A percentile compares a stretch with the other conserved stretches of the same genome.
Evolutionary conservation across 164 flowering plant species (phyloP).

Genomic region (Pachysandra terminalis): DNA sequence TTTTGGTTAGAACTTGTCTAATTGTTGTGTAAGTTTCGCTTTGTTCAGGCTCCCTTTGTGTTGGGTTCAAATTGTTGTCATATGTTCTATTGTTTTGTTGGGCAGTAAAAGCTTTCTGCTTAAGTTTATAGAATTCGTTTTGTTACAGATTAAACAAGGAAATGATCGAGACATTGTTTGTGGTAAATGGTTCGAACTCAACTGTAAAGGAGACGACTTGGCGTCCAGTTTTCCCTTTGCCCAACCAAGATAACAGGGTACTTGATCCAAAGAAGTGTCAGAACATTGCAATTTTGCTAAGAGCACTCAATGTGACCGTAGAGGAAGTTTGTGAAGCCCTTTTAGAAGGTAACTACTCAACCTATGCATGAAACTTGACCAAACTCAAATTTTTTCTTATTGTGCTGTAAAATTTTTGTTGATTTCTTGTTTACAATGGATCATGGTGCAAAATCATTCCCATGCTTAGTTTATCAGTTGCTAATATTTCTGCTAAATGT

Average conservation of each 20-base stretch:
- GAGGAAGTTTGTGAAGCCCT: conserved; percentile 95
- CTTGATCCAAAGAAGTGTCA: conserved; percentile 93
- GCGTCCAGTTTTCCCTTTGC: conserved; percentile 36
- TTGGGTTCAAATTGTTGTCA: background rate
- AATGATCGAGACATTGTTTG: conserved; percentile 68
- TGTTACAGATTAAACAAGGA: conserved; percentile 82
- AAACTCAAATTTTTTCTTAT: background rate
- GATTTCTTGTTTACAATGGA: too few relatives aligned
- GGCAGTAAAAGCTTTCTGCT: background rate
- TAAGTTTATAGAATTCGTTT: conserved; percentile 11
- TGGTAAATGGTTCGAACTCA: conserved; percentile 32
- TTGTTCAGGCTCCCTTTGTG: too few relatives aligned
- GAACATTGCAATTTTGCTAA: conserved; percentile 73
- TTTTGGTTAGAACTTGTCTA: background rate
- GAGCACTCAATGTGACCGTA: conserved; percentile 82
- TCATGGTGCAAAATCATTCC: too few relatives aligned
- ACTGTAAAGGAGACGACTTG: conserved; percentile 43
- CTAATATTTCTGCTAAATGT: too few relatives aligned
- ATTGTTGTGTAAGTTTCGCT: too few relatives aligned
- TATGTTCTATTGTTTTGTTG: background rate
- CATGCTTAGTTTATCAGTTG: too few relatives aligned
- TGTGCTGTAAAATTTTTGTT: background rate
- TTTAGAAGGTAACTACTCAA: conserved; percentile 54
- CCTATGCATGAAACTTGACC: background rate
- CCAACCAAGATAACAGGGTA: conserved; percentile 66